Percentiles rank a stretch among this genome's conserved stretches.
These are phyloP conservation scores for Colletotrichum liriopes DNA, from an alignment of 2,329 filamentous ascomycete species.

Conservation along the genomic window DNA sequence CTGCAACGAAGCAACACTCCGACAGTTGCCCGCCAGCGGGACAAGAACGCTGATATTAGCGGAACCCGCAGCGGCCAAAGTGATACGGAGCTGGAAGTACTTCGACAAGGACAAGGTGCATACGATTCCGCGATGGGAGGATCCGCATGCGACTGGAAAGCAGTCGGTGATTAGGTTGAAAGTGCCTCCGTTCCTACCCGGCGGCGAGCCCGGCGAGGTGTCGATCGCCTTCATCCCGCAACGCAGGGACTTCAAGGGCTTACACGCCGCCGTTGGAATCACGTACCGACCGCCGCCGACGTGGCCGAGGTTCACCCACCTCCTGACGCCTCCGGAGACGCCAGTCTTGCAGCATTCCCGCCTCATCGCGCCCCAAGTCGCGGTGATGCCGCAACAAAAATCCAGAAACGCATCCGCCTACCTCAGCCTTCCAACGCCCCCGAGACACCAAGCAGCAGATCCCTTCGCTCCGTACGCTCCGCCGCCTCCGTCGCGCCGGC, in stretches of 20 bases:
- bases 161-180: constrained; percentile 61
- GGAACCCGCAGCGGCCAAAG: constrained; percentile 74
- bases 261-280: constrained; percentile 79
- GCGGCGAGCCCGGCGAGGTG: constrained; percentile 75
- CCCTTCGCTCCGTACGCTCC: constrained; percentile 55
- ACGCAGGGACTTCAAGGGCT: constrained; percentile 70
- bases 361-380: constrained; percentile 34
- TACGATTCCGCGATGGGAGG: constrained; percentile 64
- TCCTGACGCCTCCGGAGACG: constrained; percentile 33
- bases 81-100: constrained; percentile 78
- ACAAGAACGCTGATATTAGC: constrained; percentile 76
- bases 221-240: constrained; percentile 78
- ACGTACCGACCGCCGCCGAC: constrained; percentile 75
- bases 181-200: constrained; percentile 67
- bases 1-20: constrained; percentile 79
- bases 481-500: constrained; percentile 50
- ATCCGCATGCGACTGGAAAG: constrained; percentile 53
- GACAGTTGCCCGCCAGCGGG: constrained; percentile 69
- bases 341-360: constrained; percentile 47
- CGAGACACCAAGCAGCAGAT: constrained; percentile 50
- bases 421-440: constrained; percentile 55
- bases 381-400: constrained; percentile 20
- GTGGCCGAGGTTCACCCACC: constrained; percentile 42
- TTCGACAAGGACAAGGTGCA: constrained; percentile 69
- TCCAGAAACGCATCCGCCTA: constrained; percentile 40